Evolutionary conservation across 208 protist genomes (phyloP), one percentile per base, ranked within the genome.

Genomic region (Leishmania major): DNA sequence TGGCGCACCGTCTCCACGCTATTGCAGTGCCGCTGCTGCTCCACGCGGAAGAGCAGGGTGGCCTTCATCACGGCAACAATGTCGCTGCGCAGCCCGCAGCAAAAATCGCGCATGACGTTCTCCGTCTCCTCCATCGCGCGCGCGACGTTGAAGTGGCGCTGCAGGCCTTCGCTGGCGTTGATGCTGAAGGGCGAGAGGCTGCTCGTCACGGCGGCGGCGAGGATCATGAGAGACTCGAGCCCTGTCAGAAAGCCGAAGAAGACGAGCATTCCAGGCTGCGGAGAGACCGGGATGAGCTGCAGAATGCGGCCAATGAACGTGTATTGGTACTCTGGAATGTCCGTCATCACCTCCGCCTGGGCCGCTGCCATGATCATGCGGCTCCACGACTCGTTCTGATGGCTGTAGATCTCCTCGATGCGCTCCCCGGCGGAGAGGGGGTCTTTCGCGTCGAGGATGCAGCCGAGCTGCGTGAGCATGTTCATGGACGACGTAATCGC

Each of bases 221-320:
- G 84, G 69, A 96, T 94, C 81, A 90, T 87, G 47, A 96, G 88
- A 35, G 89, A 92, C 74, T 91, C 89, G 8, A 96, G 78, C 31
- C 91, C 92, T 6, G 88, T 93, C 13, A 96, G 77, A 69, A 95
- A 85, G 62, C 94, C 94, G 67, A 93, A 89, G 83, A 92, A 97
- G 49, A 94, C 91, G 67, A 93, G 85, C 82, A 90, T 93, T 22
- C 90, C 91, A 22, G 90, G 81, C 78, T 90, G 84, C 49, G 94
- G 84, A n/a, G 82, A 89, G 66, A 95, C 87, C 0, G 94, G 94
- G 62, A 96, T 90, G 37, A 91, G 81, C 80, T 92, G 90, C 78
- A 95, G 83, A 78, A 97, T 93, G 69, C 88, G 84, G 31, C 94
- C 94, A 66, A 91, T 88, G 60, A 94, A 85, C 47, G 94, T 95